These are phyloP conservation scores for Plectosphaerella cucumerina DNA, from an alignment of 2,329 filamentous ascomycete genomes.

Conservation along the genomic window DNA sequence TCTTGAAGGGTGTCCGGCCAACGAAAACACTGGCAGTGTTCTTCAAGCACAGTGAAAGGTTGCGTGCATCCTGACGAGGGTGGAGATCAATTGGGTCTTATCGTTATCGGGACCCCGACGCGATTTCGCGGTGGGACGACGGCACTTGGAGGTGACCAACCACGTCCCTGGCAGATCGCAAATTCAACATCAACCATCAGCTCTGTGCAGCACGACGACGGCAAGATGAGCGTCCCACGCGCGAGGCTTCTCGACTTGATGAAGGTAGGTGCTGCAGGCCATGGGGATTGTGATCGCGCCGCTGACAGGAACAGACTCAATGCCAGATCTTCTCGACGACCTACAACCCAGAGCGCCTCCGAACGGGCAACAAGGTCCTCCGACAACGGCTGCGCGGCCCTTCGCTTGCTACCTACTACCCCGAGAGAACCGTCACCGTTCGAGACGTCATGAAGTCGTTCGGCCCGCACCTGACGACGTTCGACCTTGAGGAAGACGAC, in stretches of 20 bases:
- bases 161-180: slow-evolving; percentile 7
- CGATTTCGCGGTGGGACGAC: not conserved
- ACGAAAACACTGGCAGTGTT: too few species aligned
- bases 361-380: slow-evolving; percentile 87
- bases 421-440: slow-evolving; percentile 66
- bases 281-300: not conserved
- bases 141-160: slow-evolving; percentile 14
- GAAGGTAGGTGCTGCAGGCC: slow-evolving; percentile 62
- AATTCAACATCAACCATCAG: slow-evolving; percentile 21
- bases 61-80: too few species aligned
- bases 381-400: slow-evolving; percentile 86
- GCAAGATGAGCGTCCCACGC: slow-evolving; percentile 59
- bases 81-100: not conserved
- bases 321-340: slow-evolving; percentile 88
- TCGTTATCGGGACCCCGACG: not conserved
- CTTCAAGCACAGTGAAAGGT: too few species aligned
- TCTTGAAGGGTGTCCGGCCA: too few species aligned
- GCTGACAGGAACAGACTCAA: slow-evolving; percentile 59
- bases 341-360: slow-evolving; percentile 79
- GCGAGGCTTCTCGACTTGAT: slow-evolving; percentile 66
- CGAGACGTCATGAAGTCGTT: slow-evolving; percentile 70
- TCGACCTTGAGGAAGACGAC: slow-evolving; percentile 74
- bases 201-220: slow-evolving; percentile 19
- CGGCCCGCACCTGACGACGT: slow-evolving; percentile 59
- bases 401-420: slow-evolving; percentile 82